Evolutionary conservation across 2,329 filamentous ascomycete species (phyloP).

Genomic region (Diaporthe eres): DNA sequence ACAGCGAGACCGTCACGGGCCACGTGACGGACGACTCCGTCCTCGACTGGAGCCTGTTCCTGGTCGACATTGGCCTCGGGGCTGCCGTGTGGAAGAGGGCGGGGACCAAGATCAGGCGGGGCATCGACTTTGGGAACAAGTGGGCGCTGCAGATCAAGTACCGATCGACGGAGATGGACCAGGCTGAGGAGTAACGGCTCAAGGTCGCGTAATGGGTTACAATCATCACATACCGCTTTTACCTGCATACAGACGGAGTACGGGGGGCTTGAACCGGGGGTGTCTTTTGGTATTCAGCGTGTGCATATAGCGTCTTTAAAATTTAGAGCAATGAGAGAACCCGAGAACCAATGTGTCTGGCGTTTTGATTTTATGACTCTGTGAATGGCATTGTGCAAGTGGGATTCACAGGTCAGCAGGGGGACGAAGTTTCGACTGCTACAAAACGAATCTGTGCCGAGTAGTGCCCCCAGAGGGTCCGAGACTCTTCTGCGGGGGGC

Average conservation of each 20-base stretch:
- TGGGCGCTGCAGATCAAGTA: constrained; percentile 85
- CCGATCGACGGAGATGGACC: constrained; percentile 51
- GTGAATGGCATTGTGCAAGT: background rate
- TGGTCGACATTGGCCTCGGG: constrained; percentile 89
- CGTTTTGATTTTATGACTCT: background rate
- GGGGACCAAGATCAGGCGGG: constrained; percentile 83
- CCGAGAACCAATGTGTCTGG: background rate
- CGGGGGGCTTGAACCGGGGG: background rate
- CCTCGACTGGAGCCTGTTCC: constrained; percentile 80
- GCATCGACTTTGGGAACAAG: constrained; percentile 88
- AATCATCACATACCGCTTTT: constrained; percentile 5
- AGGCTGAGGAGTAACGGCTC: constrained; percentile 42
- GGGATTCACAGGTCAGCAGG: no score
- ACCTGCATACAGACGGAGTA: constrained; percentile 24
- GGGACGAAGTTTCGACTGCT: background rate
- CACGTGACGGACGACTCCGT: constrained; percentile 57
- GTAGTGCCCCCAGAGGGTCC: no score
- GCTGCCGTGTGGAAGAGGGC: constrained; percentile 88
- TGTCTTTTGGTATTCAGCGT: constrained; percentile 10
- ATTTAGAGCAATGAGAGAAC: background rate
- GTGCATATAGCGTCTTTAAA: constrained; percentile 34
- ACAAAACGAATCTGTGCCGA: background rate
- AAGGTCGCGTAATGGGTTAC: background rate
- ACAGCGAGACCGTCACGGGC: constrained; percentile 53
- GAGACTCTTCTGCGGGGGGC: background rate